These are phyloP conservation scores for Gossypium sturtianum DNA, from an alignment of 345 rosid species.

Conservation along the genomic window DNA sequence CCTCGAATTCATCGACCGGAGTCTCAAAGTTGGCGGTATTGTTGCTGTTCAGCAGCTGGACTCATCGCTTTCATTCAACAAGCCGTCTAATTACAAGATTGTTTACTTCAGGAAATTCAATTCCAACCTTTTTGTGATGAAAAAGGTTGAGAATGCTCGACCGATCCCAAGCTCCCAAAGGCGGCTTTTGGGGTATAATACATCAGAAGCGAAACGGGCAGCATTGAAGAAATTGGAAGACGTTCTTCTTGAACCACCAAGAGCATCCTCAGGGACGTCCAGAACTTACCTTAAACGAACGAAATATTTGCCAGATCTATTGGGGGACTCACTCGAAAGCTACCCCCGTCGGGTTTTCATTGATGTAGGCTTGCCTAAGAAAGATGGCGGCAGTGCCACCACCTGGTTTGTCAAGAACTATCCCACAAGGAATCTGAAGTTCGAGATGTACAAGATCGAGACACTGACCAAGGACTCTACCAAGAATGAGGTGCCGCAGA, in stretches of 20 bases:
- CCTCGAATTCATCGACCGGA: conserved; percentile 45
- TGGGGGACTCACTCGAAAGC: conserved; percentile 52
- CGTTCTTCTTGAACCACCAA: conserved; percentile 73
- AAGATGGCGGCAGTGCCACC: conserved; percentile 41
- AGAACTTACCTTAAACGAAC: conserved; percentile 51
- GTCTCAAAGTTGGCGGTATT: conserved; percentile 58
- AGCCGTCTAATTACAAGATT: conserved; percentile 42
- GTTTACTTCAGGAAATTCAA: conserved; percentile 43
- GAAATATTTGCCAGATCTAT: conserved; percentile 49
- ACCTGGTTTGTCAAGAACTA: conserved; percentile 63
- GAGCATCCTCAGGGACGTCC: conserved; percentile 57
- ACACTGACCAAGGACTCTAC: conserved; percentile 27
- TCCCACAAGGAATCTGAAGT: conserved; percentile 59
- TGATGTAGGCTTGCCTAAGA: conserved; percentile 47
- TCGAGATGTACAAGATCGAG: conserved; percentile 69
- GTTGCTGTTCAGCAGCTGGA: conserved; percentile 33
- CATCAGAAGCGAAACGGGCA: conserved; percentile 37
- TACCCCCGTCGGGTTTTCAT: conserved; percentile 61
- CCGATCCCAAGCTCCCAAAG: conserved; percentile 15
- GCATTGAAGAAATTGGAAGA: conserved; percentile 63
- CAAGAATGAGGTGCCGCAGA: background rate
- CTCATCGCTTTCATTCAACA: conserved; percentile 25
- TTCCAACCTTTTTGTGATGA: conserved; percentile 41
- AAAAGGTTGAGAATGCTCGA: conserved; percentile 29
- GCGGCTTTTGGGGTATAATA: conserved; percentile 28